A percentile compares a stretch with the other conserved stretches of the same genome.
phyloP scores from a whole-genome alignment of 2,329 filamentous ascomycete species.

The Talaromyces piceae region DNA sequence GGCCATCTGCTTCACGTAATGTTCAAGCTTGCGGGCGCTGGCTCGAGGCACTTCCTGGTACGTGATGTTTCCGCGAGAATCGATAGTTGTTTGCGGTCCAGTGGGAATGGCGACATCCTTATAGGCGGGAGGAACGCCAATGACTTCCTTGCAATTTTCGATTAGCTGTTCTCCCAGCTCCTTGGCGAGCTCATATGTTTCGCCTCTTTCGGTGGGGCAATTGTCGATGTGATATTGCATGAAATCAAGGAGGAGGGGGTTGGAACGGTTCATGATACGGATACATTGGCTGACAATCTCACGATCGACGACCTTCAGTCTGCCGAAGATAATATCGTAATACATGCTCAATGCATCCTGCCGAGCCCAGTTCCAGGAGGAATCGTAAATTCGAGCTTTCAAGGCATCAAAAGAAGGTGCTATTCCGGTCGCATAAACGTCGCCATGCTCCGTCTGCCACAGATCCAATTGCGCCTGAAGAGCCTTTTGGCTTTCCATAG shows the following conservation, averaged over 20 bases:
- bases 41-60: slow-evolving; percentile 81
- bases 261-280: slow-evolving; percentile 98
- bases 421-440: slow-evolving; percentile 91
- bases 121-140: slow-evolving; percentile 77
- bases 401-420: slow-evolving; percentile 88
- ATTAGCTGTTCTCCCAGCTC: slow-evolving; percentile 88
- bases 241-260: slow-evolving; percentile 89
- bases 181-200: slow-evolving; percentile 97
- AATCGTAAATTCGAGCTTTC: slow-evolving; percentile 95
- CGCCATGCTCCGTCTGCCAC: slow-evolving; percentile 91
- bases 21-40: slow-evolving; percentile 92
- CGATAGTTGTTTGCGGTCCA: slow-evolving; percentile 84
- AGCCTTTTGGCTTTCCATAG: slow-evolving; percentile 76
- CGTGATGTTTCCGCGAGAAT: slow-evolving; percentile 83
- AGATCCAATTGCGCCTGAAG: slow-evolving; percentile 90
- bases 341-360: slow-evolving; percentile 98
- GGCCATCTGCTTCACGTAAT: slow-evolving; percentile 98
- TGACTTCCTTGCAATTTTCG: slow-evolving; percentile 92
- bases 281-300: slow-evolving; percentile 99
- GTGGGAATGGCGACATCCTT: slow-evolving; percentile 94
- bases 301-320: slow-evolving; percentile 84
- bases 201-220: slow-evolving; percentile 90
- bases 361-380: slow-evolving; percentile 98
- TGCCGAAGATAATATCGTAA: slow-evolving; percentile 97
- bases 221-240: slow-evolving; percentile 99